These are phyloP conservation scores for Penicillium sp. DNA, from an alignment of 2,329 filamentous ascomycete species.

Conservation along the genomic window DNA sequence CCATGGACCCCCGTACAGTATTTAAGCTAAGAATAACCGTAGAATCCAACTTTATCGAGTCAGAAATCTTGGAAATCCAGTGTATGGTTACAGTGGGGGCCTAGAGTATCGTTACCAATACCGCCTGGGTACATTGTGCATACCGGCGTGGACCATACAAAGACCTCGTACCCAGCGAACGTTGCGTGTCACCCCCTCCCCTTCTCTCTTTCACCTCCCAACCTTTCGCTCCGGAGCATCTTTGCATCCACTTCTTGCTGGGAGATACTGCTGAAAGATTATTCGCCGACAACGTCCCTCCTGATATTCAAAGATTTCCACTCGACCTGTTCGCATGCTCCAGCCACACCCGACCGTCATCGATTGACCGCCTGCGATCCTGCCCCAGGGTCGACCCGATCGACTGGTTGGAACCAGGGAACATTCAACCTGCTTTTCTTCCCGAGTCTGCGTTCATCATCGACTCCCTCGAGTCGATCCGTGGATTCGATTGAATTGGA, in stretches of 20 bases:
- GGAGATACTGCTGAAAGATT: not conserved
- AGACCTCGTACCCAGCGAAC: constrained; percentile 10
- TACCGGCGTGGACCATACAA: constrained; percentile 7
- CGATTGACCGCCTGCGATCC: constrained; percentile 13
- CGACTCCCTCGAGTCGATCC: not conserved
- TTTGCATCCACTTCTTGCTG: not conserved
- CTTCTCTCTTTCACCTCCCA: constrained; percentile 1
- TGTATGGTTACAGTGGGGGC: not conserved
- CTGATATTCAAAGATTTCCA: not conserved
- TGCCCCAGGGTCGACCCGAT: constrained; percentile 8
- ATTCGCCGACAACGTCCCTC: not conserved
- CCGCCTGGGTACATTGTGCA: constrained; percentile 2
- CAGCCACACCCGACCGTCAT: not conserved
- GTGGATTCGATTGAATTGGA: constrained; percentile 1
- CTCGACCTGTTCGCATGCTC: not conserved
- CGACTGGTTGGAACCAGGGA: constrained; percentile 3
- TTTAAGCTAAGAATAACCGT: not conserved
- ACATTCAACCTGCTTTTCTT: not conserved
- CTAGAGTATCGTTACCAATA: not conserved
- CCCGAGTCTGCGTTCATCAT: not conserved
- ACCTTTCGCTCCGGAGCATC: not conserved
- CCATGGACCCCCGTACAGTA: not conserved
- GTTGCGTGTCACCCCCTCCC: constrained; percentile 11
- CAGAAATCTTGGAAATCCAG: not conserved
- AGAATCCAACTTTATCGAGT: not conserved